These are phyloP conservation scores for Gossypium lobatum DNA, from an alignment of 441 rosid species.

Conservation along the genomic window DNA sequence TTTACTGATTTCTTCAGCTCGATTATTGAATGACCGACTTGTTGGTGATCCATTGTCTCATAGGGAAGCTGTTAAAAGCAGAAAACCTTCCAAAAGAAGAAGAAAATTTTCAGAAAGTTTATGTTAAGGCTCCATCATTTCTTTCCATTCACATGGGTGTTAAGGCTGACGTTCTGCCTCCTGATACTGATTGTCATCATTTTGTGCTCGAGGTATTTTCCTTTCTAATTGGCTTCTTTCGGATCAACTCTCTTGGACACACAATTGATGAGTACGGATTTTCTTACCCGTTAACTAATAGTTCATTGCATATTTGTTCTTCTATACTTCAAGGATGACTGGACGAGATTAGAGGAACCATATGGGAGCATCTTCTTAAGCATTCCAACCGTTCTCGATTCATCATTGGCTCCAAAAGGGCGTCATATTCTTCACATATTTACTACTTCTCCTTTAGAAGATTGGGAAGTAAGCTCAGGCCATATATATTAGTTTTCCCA, in stretches of 20 bases:
- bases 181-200: slow-evolving; percentile 90
- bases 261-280: background rate
- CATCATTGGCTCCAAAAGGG: slow-evolving; percentile 79
- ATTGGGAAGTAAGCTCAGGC: slow-evolving; percentile 64
- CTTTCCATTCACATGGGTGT: slow-evolving; percentile 98
- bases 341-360: slow-evolving; percentile 69
- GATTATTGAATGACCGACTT: slow-evolving; percentile 5
- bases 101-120: slow-evolving; percentile 77
- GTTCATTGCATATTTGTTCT: slow-evolving; percentile 1
- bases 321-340: slow-evolving; percentile 37
- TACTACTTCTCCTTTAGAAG: slow-evolving; percentile 78
- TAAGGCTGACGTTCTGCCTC: slow-evolving; percentile 75
- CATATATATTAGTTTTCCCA: background rate
- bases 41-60: slow-evolving; percentile 5
- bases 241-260: background rate
- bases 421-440: slow-evolving; percentile 87
- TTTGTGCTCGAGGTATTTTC: slow-evolving; percentile 77
- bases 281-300: slow-evolving; percentile 1
- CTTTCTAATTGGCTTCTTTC: slow-evolving; percentile 7
- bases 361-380: slow-evolving; percentile 94
- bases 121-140: slow-evolving; percentile 95
- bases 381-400: slow-evolving; percentile 93
- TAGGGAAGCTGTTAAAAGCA: slow-evolving; percentile 83
- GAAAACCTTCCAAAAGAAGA: slow-evolving; percentile 86
- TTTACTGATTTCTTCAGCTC: slow-evolving; percentile 9